These are phyloP conservation scores for Botrytis fragariae DNA, from an alignment of 2,329 filamentous ascomycete species.

Conservation along the genomic window DNA sequence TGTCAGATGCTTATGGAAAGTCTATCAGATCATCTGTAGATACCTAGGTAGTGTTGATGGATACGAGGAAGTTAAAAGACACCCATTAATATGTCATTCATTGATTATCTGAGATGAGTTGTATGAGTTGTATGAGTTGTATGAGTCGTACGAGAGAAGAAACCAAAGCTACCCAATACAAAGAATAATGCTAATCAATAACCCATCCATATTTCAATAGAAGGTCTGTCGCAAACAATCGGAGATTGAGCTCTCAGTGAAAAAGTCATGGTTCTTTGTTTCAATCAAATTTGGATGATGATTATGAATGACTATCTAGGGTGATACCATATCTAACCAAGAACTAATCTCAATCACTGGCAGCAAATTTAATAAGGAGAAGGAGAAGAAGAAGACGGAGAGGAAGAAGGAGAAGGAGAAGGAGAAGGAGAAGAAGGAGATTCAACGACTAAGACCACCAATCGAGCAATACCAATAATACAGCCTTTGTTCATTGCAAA, in stretches of 20 bases:
- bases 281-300: not conserved
- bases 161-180: not conserved
- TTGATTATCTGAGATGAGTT: not conserved
- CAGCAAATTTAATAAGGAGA: not conserved
- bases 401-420: too few relatives aligned
- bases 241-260: not conserved
- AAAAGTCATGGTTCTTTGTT: constrained; percentile 10
- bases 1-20: not conserved
- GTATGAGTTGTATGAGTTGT: not conserved
- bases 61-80: not conserved
- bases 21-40: not conserved
- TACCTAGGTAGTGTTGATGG: too few relatives aligned
- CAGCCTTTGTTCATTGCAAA: not conserved
- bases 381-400: not conserved
- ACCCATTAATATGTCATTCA: not conserved
- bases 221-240: not conserved
- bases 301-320: not conserved
- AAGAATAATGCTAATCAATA: not conserved
- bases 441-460: not conserved
- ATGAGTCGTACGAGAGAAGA: not conserved
- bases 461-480: not conserved
- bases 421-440: not conserved
- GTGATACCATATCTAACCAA: not conserved
- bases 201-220: not conserved
- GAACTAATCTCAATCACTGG: not conserved